phyloP scores from a whole-genome alignment of 2,329 filamentous ascomycete genomes.

The Endoconidiophora polonica region DNA sequence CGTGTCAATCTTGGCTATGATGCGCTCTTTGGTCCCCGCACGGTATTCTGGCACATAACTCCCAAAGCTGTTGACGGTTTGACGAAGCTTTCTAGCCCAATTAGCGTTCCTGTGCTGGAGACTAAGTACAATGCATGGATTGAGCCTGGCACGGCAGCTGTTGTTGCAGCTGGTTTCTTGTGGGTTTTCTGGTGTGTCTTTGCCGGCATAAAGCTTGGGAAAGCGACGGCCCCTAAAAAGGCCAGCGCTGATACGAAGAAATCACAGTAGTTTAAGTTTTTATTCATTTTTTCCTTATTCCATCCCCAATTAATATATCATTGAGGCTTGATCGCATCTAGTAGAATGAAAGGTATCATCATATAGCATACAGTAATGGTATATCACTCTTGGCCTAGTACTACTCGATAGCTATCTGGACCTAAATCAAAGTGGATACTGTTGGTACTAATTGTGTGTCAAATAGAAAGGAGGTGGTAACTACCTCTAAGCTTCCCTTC shows the following conservation, averaged over 20 bases:
- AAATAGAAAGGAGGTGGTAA: too few species aligned
- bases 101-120: conserved; percentile 51
- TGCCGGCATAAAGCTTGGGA: conserved; percentile 16
- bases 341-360: too few species aligned
- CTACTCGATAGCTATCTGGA: too few species aligned
- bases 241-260: conserved; percentile 10
- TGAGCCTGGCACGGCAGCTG: conserved; percentile 38
- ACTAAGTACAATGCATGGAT: conserved; percentile 31
- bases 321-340: too few species aligned
- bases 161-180: conserved; percentile 46
- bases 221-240: conserved; percentile 15
- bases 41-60: conserved; percentile 66
- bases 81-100: conserved; percentile 29
- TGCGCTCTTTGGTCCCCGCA: conserved; percentile 55
- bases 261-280: conserved; percentile 8
- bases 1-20: conserved; percentile 74
- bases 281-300: too few species aligned
- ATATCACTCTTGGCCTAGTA: too few species aligned
- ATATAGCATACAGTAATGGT: too few species aligned
- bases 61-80: conserved; percentile 16
- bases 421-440: too few species aligned
- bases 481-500: too few species aligned
- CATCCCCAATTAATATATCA: too few species aligned
- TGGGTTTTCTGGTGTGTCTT: conserved; percentile 50
- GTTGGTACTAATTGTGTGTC: too few species aligned